Conservation (phyloP, 306 rosid species). For the Corylus avellana region DNA sequence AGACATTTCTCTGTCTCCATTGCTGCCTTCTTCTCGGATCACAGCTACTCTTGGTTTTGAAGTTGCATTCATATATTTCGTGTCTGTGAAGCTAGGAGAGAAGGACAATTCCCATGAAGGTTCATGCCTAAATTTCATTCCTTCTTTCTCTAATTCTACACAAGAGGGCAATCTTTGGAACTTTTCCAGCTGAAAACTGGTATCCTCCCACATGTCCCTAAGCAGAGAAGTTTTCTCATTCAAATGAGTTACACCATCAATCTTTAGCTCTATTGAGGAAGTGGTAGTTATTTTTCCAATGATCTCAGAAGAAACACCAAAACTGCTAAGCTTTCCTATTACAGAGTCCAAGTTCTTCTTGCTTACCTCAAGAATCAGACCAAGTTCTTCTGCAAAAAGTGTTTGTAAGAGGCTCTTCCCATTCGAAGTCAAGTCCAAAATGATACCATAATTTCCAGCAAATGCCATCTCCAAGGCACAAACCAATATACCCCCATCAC, state of each 20-base stretch:
- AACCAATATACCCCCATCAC: conserved; percentile 86
- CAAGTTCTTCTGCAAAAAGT: conserved; percentile 86
- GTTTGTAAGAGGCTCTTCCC: conserved; percentile 68
- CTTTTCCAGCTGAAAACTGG: conserved; percentile 78
- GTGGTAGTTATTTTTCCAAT: conserved; percentile 62
- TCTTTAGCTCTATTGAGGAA: conserved; percentile 58
- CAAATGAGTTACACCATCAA: conserved; percentile 61
- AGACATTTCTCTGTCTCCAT: conserved; percentile 93
- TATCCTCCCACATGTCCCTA: conserved; percentile 84
- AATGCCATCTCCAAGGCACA: conserved; percentile 93
- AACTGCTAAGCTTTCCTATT: conserved; percentile 40
- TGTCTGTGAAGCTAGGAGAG: conserved; percentile 68
- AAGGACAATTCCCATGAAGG: conserved; percentile 76
- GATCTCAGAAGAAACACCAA: conserved; percentile 53
- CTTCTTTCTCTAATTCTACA: conserved; percentile 78
- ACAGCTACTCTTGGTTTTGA: conserved; percentile 81
- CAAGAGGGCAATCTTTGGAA: conserved; percentile 78
- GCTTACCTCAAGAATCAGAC: conserved; percentile 79
- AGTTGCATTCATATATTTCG: conserved; percentile 49
- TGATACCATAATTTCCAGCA: conserved; percentile 76
- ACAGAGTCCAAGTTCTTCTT: conserved; percentile 54
- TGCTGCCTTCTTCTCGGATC: conserved; percentile 95
- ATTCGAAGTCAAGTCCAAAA: conserved; percentile 52
- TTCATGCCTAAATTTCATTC: conserved; percentile 63
- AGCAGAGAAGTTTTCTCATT: conserved; percentile 57